A percentile compares a stretch with the other conserved stretches of the same genome.
phyloP scores from a whole-genome alignment of 768 basidiomycete species.

The Boletus fagicola region DNA sequence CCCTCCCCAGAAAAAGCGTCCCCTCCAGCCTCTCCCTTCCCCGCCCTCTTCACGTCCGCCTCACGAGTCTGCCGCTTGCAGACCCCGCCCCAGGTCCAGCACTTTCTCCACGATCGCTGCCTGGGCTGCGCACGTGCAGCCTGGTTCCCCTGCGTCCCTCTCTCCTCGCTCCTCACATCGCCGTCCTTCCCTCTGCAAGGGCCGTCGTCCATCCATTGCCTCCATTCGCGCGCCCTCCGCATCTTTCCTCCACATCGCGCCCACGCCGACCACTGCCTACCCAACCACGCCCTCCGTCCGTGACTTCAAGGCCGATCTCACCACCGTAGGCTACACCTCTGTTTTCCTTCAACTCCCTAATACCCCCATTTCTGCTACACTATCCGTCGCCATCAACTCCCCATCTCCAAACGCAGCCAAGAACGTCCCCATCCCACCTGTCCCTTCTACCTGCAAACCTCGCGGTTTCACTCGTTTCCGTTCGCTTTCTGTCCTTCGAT shows the following conservation, averaged over 20 bases:
- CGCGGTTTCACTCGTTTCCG: constrained; percentile 45
- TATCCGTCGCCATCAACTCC: constrained; percentile 11
- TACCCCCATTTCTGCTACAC: constrained; percentile 38
- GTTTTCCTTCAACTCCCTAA: constrained; percentile 60
- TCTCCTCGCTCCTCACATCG: constrained; percentile 41
- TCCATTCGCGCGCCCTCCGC: constrained; percentile 41
- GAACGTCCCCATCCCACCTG: constrained; percentile 20
- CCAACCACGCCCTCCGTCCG: constrained; percentile 41
- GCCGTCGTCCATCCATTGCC: constrained; percentile 37
- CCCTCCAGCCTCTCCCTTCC: constrained; percentile 32
- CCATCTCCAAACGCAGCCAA: constrained; percentile 3
- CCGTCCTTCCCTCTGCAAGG: constrained; percentile 32
- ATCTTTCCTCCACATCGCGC: constrained; percentile 46
- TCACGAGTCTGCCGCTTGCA: background rate
- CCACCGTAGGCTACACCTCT: constrained; percentile 61
- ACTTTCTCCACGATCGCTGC: constrained; percentile 50
- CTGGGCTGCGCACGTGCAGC: constrained; percentile 68
- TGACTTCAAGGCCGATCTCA: constrained; percentile 54
- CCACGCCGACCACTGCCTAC: constrained; percentile 39
- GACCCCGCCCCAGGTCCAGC: constrained; percentile 37
- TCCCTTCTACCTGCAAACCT: constrained; percentile 15
- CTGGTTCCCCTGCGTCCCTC: constrained; percentile 58
- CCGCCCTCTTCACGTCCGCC: constrained; percentile 1
- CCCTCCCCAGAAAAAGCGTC: constrained; percentile 37
- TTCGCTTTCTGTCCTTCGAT: constrained; percentile 50